Conservation (phyloP, 495 filamentous ascomycete genomes). For the Aspergillus baeticus region DNA sequence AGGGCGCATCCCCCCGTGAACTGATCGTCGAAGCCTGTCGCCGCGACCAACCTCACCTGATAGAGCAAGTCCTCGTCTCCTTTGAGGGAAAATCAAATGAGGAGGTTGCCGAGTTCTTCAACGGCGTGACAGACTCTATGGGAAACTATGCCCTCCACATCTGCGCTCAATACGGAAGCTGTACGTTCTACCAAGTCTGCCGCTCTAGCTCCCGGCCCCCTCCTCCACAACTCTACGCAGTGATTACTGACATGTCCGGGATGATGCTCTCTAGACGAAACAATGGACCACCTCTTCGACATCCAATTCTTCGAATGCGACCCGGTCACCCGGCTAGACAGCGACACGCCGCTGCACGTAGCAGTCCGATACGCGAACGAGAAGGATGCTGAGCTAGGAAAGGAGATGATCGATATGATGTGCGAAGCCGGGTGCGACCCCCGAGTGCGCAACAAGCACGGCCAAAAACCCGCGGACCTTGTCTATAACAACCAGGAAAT, state of each 20-base stretch:
- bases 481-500: conserved; percentile 63
- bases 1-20: conserved; percentile 87
- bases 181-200: conserved; percentile 53
- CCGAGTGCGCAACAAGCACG: conserved; percentile 47
- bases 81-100: conserved; percentile 47
- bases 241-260: not conserved
- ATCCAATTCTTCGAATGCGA: conserved; percentile 95
- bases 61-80: conserved; percentile 55
- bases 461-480: conserved; percentile 41
- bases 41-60: conserved; percentile 83
- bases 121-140: conserved; percentile 76
- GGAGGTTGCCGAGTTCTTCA: conserved; percentile 69
- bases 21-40: conserved; percentile 90
- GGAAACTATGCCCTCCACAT: conserved; percentile 89
- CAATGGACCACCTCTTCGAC: conserved; percentile 90
- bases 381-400: conserved; percentile 61
- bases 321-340: conserved; percentile 73
- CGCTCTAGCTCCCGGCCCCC: not conserved
- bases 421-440: conserved; percentile 89
- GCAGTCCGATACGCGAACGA: conserved; percentile 83
- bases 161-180: conserved; percentile 81
- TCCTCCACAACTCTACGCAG: not conserved
- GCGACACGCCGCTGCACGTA: conserved; percentile 87
- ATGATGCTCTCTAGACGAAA: conserved; percentile 62
- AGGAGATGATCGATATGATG: conserved; percentile 80